A percentile compares a stretch with the other conserved stretches of the same genome.
Conservation (phyloP, 2,329 filamentous ascomycete genomes). For the Epichloe typhina region DNA sequence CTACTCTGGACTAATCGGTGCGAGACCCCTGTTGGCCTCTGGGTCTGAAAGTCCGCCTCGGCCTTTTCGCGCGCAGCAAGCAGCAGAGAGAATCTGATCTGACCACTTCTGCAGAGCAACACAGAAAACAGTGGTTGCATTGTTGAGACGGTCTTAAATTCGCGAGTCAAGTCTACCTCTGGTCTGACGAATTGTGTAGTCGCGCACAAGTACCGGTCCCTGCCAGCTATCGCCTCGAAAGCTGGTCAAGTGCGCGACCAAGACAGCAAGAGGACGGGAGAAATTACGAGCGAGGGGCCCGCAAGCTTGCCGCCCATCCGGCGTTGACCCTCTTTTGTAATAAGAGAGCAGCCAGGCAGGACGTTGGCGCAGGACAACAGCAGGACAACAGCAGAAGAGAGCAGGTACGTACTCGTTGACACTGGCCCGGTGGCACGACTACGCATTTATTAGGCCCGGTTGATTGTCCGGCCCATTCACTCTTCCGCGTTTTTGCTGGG, state of each 20-base stretch:
- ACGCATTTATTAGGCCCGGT: not conserved
- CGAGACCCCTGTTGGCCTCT: too few species aligned
- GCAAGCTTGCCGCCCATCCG: conserved; percentile 3
- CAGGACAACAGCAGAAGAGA: not conserved
- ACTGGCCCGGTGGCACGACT: not conserved
- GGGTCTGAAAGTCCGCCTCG: not conserved
- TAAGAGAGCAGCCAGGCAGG: not conserved
- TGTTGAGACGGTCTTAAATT: not conserved
- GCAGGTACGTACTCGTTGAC: conserved; percentile 1
- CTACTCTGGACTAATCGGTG: too few species aligned
- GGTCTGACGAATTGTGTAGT: not conserved
- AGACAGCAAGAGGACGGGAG: not conserved
- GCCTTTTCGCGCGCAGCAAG: not conserved
- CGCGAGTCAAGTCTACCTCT: not conserved
- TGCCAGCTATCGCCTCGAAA: not conserved
- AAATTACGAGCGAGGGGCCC: not conserved
- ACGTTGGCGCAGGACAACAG: not conserved
- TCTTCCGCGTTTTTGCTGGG: conserved; percentile 5
- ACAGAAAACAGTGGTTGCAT: not conserved
- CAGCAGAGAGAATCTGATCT: not conserved
- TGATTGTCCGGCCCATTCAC: conserved; percentile 5
- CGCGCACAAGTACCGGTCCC: conserved; percentile 1
- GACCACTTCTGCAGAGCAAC: not conserved
- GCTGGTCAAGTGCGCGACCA: not conserved
- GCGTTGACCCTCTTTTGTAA: not conserved